These are phyloP conservation scores for Boechera stricta DNA, from an alignment of 345 rosid genomes.

Conservation along the genomic window DNA sequence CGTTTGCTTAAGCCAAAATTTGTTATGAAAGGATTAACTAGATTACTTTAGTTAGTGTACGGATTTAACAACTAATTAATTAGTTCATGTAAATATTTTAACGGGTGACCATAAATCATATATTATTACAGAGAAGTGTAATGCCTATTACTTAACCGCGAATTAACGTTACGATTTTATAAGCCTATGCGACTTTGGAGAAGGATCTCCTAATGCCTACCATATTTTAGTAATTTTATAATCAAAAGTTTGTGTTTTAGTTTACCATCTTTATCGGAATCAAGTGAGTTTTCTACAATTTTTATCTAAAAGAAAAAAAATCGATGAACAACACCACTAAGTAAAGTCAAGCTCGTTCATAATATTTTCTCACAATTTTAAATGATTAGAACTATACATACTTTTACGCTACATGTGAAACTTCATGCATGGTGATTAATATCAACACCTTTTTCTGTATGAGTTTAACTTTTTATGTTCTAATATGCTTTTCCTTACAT, in stretches of 20 bases:
- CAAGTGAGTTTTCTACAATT: slow-evolving; percentile 15
- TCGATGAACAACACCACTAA: slow-evolving; percentile 38
- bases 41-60: not conserved
- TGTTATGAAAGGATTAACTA: too few relatives aligned
- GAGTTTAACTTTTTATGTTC: not conserved
- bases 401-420: not conserved
- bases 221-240: slow-evolving; percentile 35
- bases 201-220: slow-evolving; percentile 39
- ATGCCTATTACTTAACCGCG: slow-evolving; percentile 45
- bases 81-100: not conserved
- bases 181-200: slow-evolving; percentile 36
- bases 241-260: slow-evolving; percentile 40
- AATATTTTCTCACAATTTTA: slow-evolving; percentile 6
- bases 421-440: slow-evolving; percentile 12
- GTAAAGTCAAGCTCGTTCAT: slow-evolving; percentile 37
- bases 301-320: not conserved
- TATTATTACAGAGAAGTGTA: not conserved
- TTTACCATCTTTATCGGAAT: slow-evolving; percentile 31
- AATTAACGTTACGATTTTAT: slow-evolving; percentile 28
- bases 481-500: not conserved
- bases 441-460: not conserved
- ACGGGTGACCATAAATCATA: not conserved
- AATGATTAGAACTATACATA: slow-evolving; percentile 1
- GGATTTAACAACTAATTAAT: not conserved
- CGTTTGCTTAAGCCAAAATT: not conserved